phyloP scores from a whole-genome alignment of 1,284 basidiomycete genomes.

The Ustilago tritici region DNA sequence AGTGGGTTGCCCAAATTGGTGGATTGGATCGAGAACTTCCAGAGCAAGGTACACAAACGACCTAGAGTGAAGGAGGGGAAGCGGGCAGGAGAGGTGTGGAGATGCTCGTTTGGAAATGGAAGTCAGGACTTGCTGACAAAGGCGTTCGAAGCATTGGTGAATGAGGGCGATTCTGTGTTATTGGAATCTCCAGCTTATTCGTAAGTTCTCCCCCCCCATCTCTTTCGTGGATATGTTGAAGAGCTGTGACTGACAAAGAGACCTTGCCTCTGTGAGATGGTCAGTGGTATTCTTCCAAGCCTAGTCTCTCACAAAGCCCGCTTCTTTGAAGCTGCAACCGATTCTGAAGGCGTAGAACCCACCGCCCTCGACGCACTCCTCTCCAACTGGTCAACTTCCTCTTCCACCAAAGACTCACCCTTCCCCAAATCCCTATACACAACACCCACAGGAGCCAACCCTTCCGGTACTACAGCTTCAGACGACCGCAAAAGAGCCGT shows the following conservation, averaged over 20 bases:
- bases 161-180: constrained; percentile 83
- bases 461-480: constrained; percentile 65
- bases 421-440: constrained; percentile 88
- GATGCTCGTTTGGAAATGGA: constrained; percentile 81
- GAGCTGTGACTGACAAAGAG: background rate
- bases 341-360: constrained; percentile 80
- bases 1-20: constrained; percentile 78
- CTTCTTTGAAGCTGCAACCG: constrained; percentile 78
- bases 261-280: background rate
- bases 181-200: constrained; percentile 89
- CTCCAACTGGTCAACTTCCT: constrained; percentile 77
- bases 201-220: constrained; percentile 12
- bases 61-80: background rate
- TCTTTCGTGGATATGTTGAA: background rate
- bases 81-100: constrained; percentile 70
- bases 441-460: constrained; percentile 72
- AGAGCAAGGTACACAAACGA: constrained; percentile 76
- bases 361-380: constrained; percentile 77
- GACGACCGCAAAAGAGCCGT: constrained; percentile 80
- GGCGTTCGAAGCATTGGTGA: constrained; percentile 75
- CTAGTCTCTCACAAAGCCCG: constrained; percentile 47
- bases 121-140: constrained; percentile 90
- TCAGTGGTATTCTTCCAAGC: constrained; percentile 59
- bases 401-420: constrained; percentile 72
- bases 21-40: constrained; percentile 74